Evolutionary conservation across 352 stramenopile species (phyloP).

Genomic region (Globisporangium radiosum): DNA sequence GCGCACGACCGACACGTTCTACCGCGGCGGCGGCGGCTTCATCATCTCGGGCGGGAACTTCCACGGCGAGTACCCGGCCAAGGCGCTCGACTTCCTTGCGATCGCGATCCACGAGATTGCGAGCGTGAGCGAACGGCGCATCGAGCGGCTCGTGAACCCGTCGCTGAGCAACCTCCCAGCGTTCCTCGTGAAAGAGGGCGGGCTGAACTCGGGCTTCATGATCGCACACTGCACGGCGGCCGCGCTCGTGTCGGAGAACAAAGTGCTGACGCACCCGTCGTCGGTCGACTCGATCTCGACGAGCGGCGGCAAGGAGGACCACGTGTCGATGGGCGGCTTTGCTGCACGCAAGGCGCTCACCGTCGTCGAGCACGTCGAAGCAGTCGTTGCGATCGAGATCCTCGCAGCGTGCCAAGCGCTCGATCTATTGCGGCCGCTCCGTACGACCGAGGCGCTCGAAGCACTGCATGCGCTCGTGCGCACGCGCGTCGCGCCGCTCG

Average conservation of each 20-base stretch:
- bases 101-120: slow-evolving; percentile 84
- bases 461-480: slow-evolving; percentile 76
- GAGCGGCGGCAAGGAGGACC: slow-evolving; percentile 83
- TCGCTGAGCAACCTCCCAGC: slow-evolving; percentile 79
- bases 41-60: slow-evolving; percentile 90
- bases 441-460: slow-evolving; percentile 75
- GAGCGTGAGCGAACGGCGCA: slow-evolving; percentile 79
- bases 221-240: slow-evolving; percentile 86
- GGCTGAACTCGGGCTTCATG: slow-evolving; percentile 89
- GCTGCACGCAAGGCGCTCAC: slow-evolving; percentile 78
- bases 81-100: slow-evolving; percentile 86
- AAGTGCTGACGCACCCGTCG: slow-evolving; percentile 82
- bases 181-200: slow-evolving; percentile 82
- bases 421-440: slow-evolving; percentile 75
- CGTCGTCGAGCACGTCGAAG: slow-evolving; percentile 84
- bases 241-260: slow-evolving; percentile 87
- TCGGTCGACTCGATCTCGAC: slow-evolving; percentile 88
- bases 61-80: slow-evolving; percentile 87
- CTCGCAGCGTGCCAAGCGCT: slow-evolving; percentile 84
- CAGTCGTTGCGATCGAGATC: slow-evolving; percentile 84
- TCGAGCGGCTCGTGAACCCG: slow-evolving; percentile 86
- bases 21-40: slow-evolving; percentile 65
- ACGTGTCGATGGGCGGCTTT: slow-evolving; percentile 87
- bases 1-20: slow-evolving; percentile 78
- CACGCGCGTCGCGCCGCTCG: slow-evolving; percentile 44